Base-by-base conservation (phyloP, 2,329 filamentous ascomycete species). In the Pseudofabraea citricarpa region DNA sequence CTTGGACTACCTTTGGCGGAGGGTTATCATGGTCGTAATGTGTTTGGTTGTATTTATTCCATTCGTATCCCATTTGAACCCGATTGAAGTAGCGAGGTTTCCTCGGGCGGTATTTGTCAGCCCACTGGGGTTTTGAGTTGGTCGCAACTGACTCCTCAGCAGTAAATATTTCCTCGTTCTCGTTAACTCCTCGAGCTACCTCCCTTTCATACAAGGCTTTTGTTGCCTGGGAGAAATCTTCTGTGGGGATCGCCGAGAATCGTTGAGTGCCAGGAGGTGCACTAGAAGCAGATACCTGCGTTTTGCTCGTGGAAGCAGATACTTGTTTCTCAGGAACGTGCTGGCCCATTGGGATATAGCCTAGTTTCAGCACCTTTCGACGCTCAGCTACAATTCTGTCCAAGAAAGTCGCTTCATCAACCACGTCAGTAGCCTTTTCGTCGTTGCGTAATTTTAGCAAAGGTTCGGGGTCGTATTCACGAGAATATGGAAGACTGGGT, bases 31-130 rank as follows among this genome's bases (percentile, higher is more conserved):
- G 89, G 64, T 97, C 93, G 69, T 98, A 98, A 67, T 98, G 93
- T 10, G 93, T 98, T 68, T 98, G 93, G 61, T 98, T 98, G 75
- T 98, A 98, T 67, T 98, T 98, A 73, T 98, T 98, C 93, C 93
- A 98, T 65, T 98, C 93, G 65, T 97, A 98, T 41, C 93, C 93
- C 87, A 96, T 96, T 65, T 95, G 90, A 36, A 97, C 90, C 31
- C 93, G 85, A 62, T 97, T 97, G 75, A 98, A 98, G 68, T 96
- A 97, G 47, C 86, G 81, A 10, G 93, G 93, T 67, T 97, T 98
- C 50, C 93, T 80, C 6, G 91, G 90, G 29, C 85, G 80, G 64
- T 95, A 86, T 65, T 91, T 90, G 60, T 82, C 81, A 5, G 85
- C 83, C 90, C 90, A 95, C 51, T 83, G 78, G 4, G 88, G 84